Evolutionary conservation across 495 filamentous ascomycete genomes (phyloP).

Genomic region (Ascobolus immersus): DNA sequence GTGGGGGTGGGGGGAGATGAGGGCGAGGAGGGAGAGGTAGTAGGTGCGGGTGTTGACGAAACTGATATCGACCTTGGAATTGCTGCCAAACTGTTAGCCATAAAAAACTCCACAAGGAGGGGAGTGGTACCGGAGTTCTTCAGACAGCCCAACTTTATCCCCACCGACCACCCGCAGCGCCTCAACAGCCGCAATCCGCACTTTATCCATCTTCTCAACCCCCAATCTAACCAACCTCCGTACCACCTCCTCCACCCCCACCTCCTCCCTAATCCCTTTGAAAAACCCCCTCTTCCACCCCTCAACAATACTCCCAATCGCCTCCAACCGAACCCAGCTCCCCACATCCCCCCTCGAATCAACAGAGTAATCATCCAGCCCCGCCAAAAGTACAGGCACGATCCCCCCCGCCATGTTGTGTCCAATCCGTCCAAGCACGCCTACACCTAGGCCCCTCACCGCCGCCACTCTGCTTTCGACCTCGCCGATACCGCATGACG

Average conservation of each 20-base stretch:
- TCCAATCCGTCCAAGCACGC: too few relatives aligned
- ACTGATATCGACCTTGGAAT: constrained; percentile 10
- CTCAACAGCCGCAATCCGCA: constrained; percentile 40
- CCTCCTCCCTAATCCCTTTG: constrained; percentile 4
- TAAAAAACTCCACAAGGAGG: constrained; percentile 10
- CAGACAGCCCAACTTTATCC: constrained; percentile 3
- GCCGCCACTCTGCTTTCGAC: constrained; percentile 12
- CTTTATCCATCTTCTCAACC: constrained; percentile 69
- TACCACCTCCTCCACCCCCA: constrained; percentile 7
- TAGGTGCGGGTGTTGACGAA: constrained; percentile 27
- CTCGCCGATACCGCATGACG: constrained; percentile 2
- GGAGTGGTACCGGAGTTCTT: constrained; percentile 8
- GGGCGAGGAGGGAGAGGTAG: constrained; percentile 22
- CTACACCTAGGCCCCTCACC: constrained; percentile 6
- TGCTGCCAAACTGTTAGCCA: neutral
- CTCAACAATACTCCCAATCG: constrained; percentile 30
- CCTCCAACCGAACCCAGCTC: constrained; percentile 54
- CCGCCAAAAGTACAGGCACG: constrained; percentile 21
- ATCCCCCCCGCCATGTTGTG: too few relatives aligned
- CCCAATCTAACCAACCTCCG: constrained; percentile 37
- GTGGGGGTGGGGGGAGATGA: constrained; percentile 7
- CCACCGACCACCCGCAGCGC: constrained; percentile 16
- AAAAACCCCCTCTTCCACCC: constrained; percentile 10
- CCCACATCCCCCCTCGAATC: constrained; percentile 73
- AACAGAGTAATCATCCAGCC: constrained; percentile 68